phyloP scores from a whole-genome alignment of 1,284 basidiomycete species.

The Ganoderma lucidum region DNA sequence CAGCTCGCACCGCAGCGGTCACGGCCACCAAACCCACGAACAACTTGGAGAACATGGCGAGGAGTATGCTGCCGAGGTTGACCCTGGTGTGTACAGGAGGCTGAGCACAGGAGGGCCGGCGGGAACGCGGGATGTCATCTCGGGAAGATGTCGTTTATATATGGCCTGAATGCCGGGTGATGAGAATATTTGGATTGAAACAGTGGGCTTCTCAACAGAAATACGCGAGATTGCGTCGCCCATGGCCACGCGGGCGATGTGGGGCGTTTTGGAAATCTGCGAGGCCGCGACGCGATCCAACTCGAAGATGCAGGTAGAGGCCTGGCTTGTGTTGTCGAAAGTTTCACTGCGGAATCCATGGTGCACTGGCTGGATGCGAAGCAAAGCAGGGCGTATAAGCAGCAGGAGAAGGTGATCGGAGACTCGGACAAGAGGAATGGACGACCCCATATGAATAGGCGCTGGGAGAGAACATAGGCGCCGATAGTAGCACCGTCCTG shows the following conservation, averaged over 20 bases:
- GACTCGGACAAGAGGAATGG: background rate
- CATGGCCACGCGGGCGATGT: constrained; percentile 9
- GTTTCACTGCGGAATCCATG: background rate
- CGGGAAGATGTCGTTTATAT: constrained; percentile 2
- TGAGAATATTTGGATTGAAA: constrained; percentile 9
- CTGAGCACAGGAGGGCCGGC: constrained; percentile 1
- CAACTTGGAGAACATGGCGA: constrained; percentile 25
- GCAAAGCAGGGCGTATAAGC: background rate
- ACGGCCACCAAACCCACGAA: constrained; percentile 30
- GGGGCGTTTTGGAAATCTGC: background rate
- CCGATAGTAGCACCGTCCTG: background rate
- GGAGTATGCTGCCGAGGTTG: background rate
- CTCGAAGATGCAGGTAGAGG: background rate
- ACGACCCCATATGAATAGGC: background rate
- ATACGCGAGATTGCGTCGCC: constrained; percentile 13
- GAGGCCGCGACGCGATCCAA: background rate
- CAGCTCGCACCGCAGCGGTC: constrained; percentile 39
- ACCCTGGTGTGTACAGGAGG: background rate
- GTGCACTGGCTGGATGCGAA: background rate
- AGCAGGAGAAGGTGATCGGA: background rate
- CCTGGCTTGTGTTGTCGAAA: background rate
- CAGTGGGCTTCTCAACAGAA: constrained; percentile 8
- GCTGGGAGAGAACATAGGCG: background rate
- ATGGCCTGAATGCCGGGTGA: constrained; percentile 3
- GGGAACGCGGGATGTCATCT: constrained; percentile 9